Conservation (phyloP, 148 eudicot genomes). For the Fagopyrum homotropicum region DNA sequence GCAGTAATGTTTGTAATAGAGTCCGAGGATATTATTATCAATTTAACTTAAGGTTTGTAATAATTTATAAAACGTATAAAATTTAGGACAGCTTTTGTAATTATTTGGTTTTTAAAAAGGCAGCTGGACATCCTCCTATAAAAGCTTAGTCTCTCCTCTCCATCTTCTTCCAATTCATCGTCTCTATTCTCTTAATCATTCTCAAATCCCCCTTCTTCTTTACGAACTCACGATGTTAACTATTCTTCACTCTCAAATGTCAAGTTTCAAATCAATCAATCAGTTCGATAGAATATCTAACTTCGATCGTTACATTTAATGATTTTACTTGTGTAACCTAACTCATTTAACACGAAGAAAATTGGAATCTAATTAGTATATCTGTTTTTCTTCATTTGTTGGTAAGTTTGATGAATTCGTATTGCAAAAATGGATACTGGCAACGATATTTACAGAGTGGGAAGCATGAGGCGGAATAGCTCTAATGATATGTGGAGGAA, state of each 20-base stretch:
- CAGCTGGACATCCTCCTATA: too few relatives aligned
- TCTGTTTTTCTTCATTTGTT: background rate
- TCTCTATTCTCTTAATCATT: background rate
- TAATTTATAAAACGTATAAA: too few relatives aligned
- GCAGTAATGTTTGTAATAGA: too few relatives aligned
- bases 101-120: too few relatives aligned
- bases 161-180: background rate
- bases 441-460: slow-evolving; percentile 5
- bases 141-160: slow-evolving; percentile 5
- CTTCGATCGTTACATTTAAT: background rate
- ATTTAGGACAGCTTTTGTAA: background rate
- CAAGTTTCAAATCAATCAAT: background rate
- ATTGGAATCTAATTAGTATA: background rate
- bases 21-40: too few relatives aligned
- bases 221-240: background rate
- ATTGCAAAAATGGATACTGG: slow-evolving; percentile 3
- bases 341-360: background rate
- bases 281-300: background rate
- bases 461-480: slow-evolving; percentile 10
- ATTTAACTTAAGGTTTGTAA: too few relatives aligned
- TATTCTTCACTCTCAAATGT: background rate
- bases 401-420: background rate
- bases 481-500: slow-evolving; percentile 10
- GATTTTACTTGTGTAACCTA: background rate
- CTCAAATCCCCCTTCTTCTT: background rate